phyloP scores from a whole-genome alignment of 192 early-diverging fungal genomes.

The Backusella morwellensis region DNA sequence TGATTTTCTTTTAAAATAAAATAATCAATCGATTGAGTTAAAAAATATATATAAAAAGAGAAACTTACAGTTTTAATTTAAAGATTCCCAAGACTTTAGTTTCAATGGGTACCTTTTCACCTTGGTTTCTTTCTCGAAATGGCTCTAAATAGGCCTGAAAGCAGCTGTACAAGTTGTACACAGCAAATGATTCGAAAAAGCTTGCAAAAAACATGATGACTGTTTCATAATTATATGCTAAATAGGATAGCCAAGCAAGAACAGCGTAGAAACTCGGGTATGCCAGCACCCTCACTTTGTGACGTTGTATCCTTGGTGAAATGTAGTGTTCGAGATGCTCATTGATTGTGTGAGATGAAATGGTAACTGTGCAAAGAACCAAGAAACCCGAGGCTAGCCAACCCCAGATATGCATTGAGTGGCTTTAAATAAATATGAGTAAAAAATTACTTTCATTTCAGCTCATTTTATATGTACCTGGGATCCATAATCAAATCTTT shows the following conservation, averaged over 20 bases:
- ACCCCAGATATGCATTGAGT: constrained; percentile 34
- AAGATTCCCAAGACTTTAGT: constrained; percentile 24
- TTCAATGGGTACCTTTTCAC: constrained; percentile 13
- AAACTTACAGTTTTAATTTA: constrained; percentile 30
- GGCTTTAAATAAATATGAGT: neutral
- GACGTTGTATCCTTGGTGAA: constrained; percentile 15
- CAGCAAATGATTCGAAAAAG: constrained; percentile 38
- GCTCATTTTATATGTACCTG: neutral
- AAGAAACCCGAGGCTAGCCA: constrained; percentile 33
- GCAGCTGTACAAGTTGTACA: constrained; percentile 32
- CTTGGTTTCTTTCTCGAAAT: constrained; percentile 22
- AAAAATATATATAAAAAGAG: neutral
- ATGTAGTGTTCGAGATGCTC: constrained; percentile 23
- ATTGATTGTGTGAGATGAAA: constrained; percentile 23
- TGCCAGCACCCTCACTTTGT: constrained; percentile 26
- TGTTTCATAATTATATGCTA: constrained; percentile 33
- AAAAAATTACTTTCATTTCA: neutral
- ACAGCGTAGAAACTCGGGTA: constrained; percentile 24
- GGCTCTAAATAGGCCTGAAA: constrained; percentile 33
- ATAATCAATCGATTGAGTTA: neutral
- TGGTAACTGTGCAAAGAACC: constrained; percentile 18
- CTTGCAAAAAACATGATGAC: constrained; percentile 40
- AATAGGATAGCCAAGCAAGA: constrained; percentile 34
- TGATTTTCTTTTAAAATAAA: constrained; percentile 22
- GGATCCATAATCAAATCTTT: constrained; percentile 26